Base-by-base conservation (phyloP, 2,329 filamentous ascomycete species). In the Penicillium fuscoglaucum region DNA sequence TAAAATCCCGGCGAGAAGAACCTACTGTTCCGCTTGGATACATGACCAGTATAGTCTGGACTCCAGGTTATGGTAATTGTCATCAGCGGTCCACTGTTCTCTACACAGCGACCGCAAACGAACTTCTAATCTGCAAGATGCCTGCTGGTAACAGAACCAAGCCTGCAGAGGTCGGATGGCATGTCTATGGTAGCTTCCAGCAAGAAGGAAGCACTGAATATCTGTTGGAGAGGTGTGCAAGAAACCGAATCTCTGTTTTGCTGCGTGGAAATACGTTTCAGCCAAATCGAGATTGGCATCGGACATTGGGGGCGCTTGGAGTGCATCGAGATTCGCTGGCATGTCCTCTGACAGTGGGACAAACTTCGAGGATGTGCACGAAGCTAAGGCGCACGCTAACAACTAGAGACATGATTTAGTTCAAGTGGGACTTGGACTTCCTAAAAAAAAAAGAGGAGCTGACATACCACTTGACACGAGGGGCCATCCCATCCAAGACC, bases 111-210 rank as follows among this genome's bases (percentile, higher is more conserved):
- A 66, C 10, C 61, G 55, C n/a, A 68, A 41, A 6, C 66, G 65
- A 35, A 67, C 65, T 46, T 68, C 66, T 46, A 68, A 35, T 50
- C 66, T 60, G 56, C 66, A 67, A 12, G 66, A 67, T 10, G 66
- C 66, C 46, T 68, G 64, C 45, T 68, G 66, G 31, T 65, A 67
- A 46, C 66, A 68, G 26, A 67, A 68, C 64, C 64, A 67, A 12
- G 64, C 63, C 24, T 68, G 55, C 15, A 68, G 45, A 35, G 66
- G 64, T 13, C 64, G 61, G 51, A 67, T 60, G 8, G 53, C 57
- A 62, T 65, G 60, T 55, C 66, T 60, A 28, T 67, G 64, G 37
- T 66, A 67, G 26, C 57, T 62, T 10, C 64, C 66, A 17, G 66
- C 66, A 19, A 68, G 60, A 19, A 68, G 59, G 26, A 66, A 68